Base-by-base conservation (phyloP, 2,329 filamentous ascomycete genomes). In the Dactylonectria macrodidyma region DNA sequence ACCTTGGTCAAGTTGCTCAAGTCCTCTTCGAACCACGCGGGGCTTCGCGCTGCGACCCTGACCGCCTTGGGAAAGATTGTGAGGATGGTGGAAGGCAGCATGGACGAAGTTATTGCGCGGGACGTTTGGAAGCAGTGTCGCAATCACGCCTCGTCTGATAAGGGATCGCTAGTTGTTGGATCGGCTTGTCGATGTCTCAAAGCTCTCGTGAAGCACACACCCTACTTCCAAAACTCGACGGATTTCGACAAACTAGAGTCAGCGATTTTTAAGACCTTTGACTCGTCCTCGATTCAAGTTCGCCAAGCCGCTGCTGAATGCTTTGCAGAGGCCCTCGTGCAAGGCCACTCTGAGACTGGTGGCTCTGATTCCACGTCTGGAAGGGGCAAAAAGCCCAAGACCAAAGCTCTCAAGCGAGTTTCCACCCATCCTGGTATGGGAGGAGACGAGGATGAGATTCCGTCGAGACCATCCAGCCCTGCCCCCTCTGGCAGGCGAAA, bases 101-200 rank as follows among this genome's bases (percentile, higher is more conserved):
- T 95, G 75, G 96, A 99, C 74, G 96, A 99, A 80, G 86, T 84
- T 62, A 86, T 95, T 44, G 93, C 93, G n/a, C 90, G 95, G 76
- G 95, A 98, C 79, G 89, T 97, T 16, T 98, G 95, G 94, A 99
- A 98, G 81, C 93, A 95, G 79, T 92, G 91, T 30, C 91, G 96
- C 70, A 94, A 87, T 80, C 88, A 92, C 73, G 92, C 92, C 33
- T 87, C 90, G 0, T 87, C 86, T 67, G 97, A 99, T 80, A 98
- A 96, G 81, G 93, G 94, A 4, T 87, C 90, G 3, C 86, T 97
- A 38, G 95, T 95, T 8, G 90, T 97, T 78, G 88, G 92, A 16
- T 89, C 90, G 64, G 93, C 94, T 9, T 97, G 93, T 76, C 90
- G 90, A 71, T 97, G 94, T 78, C 83, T 99, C 69, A 92, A 93